Evolutionary conservation across 2,329 filamentous ascomycete genomes (phyloP).

Genomic region (Immersiporthe knoxdaviesiana): DNA sequence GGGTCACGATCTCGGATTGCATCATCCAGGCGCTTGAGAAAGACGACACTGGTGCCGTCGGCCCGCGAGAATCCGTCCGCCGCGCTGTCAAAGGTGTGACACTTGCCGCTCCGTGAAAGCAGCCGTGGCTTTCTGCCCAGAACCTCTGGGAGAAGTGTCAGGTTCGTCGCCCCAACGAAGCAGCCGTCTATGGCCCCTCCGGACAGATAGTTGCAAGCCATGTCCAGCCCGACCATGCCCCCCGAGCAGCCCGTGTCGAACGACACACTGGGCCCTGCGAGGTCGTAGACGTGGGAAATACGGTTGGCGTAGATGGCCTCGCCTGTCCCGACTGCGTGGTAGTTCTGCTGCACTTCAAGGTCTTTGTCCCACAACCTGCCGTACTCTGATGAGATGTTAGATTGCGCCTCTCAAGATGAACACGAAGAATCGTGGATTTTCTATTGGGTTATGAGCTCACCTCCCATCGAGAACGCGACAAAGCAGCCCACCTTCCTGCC

Average conservation of each 20-base stretch:
- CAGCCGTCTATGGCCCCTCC: constrained; percentile 30
- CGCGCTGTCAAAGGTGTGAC: constrained; percentile 41
- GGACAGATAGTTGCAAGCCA: constrained; percentile 33
- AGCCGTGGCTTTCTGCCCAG: neutral
- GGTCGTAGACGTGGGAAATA: constrained; percentile 40
- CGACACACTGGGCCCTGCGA: constrained; percentile 36
- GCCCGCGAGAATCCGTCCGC: constrained; percentile 55
- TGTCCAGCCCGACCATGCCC: constrained; percentile 34
- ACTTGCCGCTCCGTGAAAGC: constrained; percentile 30
- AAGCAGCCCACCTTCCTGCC: neutral
- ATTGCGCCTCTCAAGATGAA: neutral
- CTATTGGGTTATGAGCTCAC: neutral
- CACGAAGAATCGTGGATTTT: neutral
- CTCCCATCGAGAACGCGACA: neutral
- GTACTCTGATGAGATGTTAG: neutral
- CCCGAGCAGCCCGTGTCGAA: constrained; percentile 41
- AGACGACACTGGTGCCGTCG: constrained; percentile 45
- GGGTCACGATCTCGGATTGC: constrained; percentile 2
- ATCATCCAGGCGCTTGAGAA: neutral
- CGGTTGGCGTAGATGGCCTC: constrained; percentile 38
- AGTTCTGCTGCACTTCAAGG: neutral
- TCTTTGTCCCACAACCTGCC: constrained; percentile 1
- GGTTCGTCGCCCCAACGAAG: constrained; percentile 33
- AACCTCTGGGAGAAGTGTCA: constrained; percentile 31
- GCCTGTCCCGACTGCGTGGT: neutral